Percentiles rank a stretch among this genome's conserved stretches.
Evolutionary conservation across 2,329 filamentous ascomycete genomes (phyloP).

Genomic region (Aspergillus sp.): DNA sequence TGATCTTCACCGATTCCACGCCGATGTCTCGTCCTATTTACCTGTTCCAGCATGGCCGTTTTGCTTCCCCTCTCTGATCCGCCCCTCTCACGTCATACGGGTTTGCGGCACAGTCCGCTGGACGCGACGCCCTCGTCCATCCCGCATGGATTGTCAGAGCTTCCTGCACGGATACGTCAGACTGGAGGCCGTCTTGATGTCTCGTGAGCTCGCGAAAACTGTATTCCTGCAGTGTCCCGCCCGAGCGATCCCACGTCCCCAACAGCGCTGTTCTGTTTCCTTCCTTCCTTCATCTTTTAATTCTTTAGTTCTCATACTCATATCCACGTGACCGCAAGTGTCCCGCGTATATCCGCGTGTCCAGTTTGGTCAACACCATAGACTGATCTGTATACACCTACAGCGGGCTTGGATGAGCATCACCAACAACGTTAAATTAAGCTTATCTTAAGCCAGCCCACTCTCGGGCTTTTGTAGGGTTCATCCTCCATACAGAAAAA

Average conservation of each 20-base stretch:
- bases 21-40: neutral
- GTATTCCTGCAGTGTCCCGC: too few relatives aligned
- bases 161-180: neutral
- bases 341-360: neutral
- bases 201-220: too few relatives aligned
- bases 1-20: neutral
- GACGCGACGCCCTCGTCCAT: neutral
- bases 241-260: too few relatives aligned
- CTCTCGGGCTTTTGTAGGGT: neutral
- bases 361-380: neutral
- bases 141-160: neutral
- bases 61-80: neutral
- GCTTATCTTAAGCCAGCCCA: conserved; percentile 18
- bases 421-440: conserved; percentile 14
- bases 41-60: neutral
- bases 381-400: neutral
- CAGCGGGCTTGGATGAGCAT: neutral
- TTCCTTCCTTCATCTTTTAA: too few relatives aligned
- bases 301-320: too few relatives aligned
- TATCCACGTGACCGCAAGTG: neutral
- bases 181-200: too few relatives aligned
- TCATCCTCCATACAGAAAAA: conserved; percentile 8
- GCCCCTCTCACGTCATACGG: neutral
- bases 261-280: too few relatives aligned
- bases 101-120: neutral